Base-by-base conservation (phyloP, 2,329 filamentous ascomycete genomes). In the Fonsecaea multimorphosa region DNA sequence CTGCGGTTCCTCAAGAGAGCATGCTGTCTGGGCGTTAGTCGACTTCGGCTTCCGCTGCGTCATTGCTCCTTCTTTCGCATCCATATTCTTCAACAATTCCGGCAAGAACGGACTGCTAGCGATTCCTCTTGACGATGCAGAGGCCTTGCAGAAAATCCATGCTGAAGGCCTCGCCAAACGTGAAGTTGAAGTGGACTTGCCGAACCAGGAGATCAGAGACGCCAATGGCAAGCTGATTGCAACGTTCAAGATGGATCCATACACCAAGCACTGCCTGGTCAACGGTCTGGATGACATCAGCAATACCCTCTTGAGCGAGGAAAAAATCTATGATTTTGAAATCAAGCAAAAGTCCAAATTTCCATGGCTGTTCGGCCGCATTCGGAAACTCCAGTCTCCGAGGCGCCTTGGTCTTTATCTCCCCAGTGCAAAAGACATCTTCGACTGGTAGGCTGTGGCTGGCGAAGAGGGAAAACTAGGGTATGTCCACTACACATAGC, bases 51-150 rank as follows among this genome's bases (percentile, higher is more conserved):
- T 98, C 81, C 91, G 90, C 76, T 94, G 90, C 77, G 85, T 98
- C 74, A 96, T 98, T 72, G 94, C 94, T 0, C 92, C 92, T 1
- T 93, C 91, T 0, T 91, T 86, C 72, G 91, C 90, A 66, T 92
- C 96, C 75, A 98, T 98, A 78, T 97, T 97, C 87, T 96, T 94
- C 87, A 97, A 97, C 87, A 98, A 98, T 84, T 95, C 91, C 22
- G 97, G 97, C 86, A 98, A 98, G 86, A 98, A 98, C 82, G 94
- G 94, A 81, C 97, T 98, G 94, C 84, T 98, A 68, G 93, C 94
- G 58, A 87, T 98, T 67, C 81, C 84, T 63, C 90, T 98, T 75
- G 81, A 84, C 38, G 87, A 93, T 77, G 19, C 12, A 16, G 82
- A 80, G 1, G 83, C 86, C 36, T 81, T 97, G 3, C 84, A 90